Conservation (phyloP, 1,284 basidiomycete species). For the Heterobasidion annosum region DNA sequence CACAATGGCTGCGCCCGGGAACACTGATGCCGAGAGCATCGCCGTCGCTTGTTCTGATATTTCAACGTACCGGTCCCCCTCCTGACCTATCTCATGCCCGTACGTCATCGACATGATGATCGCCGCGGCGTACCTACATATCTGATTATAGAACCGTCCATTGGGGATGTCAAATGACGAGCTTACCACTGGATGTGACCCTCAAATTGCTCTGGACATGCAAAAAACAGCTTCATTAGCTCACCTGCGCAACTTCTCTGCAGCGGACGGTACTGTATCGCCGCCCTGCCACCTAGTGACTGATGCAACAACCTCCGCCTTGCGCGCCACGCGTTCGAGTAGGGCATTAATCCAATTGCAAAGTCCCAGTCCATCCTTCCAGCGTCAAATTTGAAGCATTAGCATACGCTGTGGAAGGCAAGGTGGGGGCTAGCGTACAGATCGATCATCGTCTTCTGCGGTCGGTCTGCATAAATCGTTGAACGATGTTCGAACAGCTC, state of each 20-base stretch:
- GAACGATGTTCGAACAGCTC: slow-evolving; percentile 5
- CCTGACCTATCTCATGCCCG: not conserved
- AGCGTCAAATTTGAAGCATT: not conserved
- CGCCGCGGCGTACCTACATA: not conserved
- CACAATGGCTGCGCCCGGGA: slow-evolving; percentile 5
- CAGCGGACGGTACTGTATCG: not conserved
- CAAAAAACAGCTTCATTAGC: not conserved
- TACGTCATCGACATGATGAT: not conserved
- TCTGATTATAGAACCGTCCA: not conserved
- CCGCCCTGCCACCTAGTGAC: not conserved
- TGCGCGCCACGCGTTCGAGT: not conserved
- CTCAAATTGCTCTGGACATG: not conserved
- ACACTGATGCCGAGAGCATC: not conserved
- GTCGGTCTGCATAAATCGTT: slow-evolving; percentile 5
- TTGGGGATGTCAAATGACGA: not conserved
- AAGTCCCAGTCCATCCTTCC: not conserved
- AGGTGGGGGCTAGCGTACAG: not conserved
- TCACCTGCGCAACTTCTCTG: not conserved
- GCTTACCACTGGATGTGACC: not conserved
- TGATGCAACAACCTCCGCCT: not conserved
- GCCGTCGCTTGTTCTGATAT: not conserved
- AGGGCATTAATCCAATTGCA: not conserved
- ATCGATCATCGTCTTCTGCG: not conserved
- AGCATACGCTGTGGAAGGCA: not conserved
- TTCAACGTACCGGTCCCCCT: not conserved